Conservation (phyloP, 1,139 yeast species). For the Pichia sp. region DNA sequence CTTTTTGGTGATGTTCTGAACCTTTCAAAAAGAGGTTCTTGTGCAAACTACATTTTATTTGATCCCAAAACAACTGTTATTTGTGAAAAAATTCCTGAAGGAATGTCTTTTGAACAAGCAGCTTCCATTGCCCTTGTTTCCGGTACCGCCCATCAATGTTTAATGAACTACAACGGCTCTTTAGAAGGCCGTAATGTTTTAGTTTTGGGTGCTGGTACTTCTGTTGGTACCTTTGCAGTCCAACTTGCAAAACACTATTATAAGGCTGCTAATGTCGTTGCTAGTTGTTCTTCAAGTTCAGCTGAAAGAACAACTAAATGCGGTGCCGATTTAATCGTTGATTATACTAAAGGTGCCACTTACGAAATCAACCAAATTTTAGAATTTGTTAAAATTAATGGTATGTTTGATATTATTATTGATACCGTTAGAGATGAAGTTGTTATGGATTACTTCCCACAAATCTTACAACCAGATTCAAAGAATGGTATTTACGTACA, state of each 20-base stretch:
- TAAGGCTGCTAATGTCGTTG: constrained; percentile 36
- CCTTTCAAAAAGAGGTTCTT: constrained; percentile 44
- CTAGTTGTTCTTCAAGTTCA: constrained; percentile 37
- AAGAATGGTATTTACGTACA: constrained; percentile 31
- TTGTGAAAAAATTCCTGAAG: constrained; percentile 42
- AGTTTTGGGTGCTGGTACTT: constrained; percentile 67
- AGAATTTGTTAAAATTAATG: constrained; percentile 31
- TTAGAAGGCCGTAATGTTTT: constrained; percentile 34
- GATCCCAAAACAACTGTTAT: constrained; percentile 34
- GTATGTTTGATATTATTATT: constrained; percentile 38
- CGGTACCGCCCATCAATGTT: constrained; percentile 24
- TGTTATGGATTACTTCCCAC: constrained; percentile 13
- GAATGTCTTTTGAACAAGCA: constrained; percentile 47
- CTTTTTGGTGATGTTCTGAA: constrained; percentile 52
- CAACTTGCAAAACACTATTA: constrained; percentile 49
- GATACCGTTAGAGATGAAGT: constrained; percentile 22
- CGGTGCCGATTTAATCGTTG: constrained; percentile 23
- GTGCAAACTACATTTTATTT: constrained; percentile 44
- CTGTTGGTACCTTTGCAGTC: constrained; percentile 59
- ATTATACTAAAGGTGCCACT: constrained; percentile 27
- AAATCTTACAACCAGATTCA: constrained; percentile 18
- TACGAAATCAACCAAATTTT: constrained; percentile 30
- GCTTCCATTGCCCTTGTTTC: constrained; percentile 53
- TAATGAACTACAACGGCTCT: constrained; percentile 26
- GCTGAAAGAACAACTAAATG: constrained; percentile 8